Evolutionary conservation across 2,329 filamentous ascomycete genomes (phyloP).

Genomic region (Alternaria panax): DNA sequence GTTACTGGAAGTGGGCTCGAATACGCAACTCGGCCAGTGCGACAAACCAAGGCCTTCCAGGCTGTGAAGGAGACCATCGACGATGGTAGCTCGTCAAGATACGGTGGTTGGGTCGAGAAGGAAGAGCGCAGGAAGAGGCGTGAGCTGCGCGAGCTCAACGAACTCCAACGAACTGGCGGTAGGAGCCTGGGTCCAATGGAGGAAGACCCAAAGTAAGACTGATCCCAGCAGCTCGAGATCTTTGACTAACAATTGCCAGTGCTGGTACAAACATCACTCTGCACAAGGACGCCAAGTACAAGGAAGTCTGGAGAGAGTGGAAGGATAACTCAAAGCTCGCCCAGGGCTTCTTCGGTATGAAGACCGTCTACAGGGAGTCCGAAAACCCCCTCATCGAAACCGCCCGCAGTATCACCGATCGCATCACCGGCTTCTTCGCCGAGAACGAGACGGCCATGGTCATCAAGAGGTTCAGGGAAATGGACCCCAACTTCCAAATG

Average conservation of each 20-base stretch:
- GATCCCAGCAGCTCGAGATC: neutral
- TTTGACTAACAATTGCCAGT: constrained; percentile 56
- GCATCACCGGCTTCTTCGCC: constrained; percentile 93
- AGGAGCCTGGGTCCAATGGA: constrained; percentile 66
- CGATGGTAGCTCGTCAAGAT: constrained; percentile 93
- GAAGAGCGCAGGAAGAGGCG: constrained; percentile 86
- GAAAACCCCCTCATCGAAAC: constrained; percentile 95
- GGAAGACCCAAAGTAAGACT: constrained; percentile 86
- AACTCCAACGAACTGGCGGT: constrained; percentile 60
- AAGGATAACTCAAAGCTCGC: constrained; percentile 87
- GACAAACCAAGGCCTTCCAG: constrained; percentile 94
- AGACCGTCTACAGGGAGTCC: constrained; percentile 90
- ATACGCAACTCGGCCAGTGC: constrained; percentile 91
- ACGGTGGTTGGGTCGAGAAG: constrained; percentile 96
- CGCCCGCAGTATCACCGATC: constrained; percentile 91
- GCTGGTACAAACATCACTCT: constrained; percentile 93
- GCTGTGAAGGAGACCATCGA: constrained; percentile 94
- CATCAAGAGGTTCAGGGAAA: constrained; percentile 96
- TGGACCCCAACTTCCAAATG: constrained; percentile 93
- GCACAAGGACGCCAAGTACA: constrained; percentile 97
- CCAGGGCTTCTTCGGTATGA: constrained; percentile 86
- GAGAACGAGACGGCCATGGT: constrained; percentile 98
- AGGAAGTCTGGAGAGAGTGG: constrained; percentile 98
- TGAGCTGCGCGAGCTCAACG: constrained; percentile 73
- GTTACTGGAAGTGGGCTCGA: constrained; percentile 87